These are phyloP conservation scores for Starmerella scarabaei DNA, from an alignment of 805 yeast species.

Conservation along the genomic window DNA sequence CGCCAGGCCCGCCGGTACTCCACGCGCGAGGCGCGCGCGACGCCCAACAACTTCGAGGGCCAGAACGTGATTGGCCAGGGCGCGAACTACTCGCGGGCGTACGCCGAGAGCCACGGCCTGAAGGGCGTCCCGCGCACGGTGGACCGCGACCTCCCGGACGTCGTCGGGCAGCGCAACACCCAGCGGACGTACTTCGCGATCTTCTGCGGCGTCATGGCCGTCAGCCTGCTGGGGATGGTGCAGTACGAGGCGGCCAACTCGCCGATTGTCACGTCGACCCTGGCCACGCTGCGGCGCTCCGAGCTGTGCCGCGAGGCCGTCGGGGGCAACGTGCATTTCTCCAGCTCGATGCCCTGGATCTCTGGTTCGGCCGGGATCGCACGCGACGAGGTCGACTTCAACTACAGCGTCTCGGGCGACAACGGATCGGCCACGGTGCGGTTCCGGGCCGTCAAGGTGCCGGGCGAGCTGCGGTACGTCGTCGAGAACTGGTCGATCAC, in stretches of 20 bases:
- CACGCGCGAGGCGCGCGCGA: too few relatives aligned
- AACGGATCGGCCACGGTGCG: slow-evolving; percentile 39
- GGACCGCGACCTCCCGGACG: slow-evolving; percentile 62
- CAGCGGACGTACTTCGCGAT: slow-evolving; percentile 42
- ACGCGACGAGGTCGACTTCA: slow-evolving; percentile 63
- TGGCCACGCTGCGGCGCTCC: slow-evolving; percentile 74
- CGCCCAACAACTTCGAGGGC: too few relatives aligned
- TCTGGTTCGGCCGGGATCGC: slow-evolving; percentile 74
- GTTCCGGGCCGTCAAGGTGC: slow-evolving; percentile 59
- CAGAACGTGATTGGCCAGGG: too few relatives aligned
- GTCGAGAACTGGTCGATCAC: slow-evolving; percentile 53
- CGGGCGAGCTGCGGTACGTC: slow-evolving; percentile 42
- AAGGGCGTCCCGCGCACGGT: slow-evolving; percentile 32
- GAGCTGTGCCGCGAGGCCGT: slow-evolving; percentile 44
- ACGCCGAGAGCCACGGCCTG: too few relatives aligned
- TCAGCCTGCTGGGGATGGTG: slow-evolving; percentile 53
- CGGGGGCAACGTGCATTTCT: slow-evolving; percentile 66
- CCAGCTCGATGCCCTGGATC: slow-evolving; percentile 77
- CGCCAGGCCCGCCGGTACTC: not conserved
- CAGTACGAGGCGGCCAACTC: slow-evolving; percentile 88
- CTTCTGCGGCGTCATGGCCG: slow-evolving; percentile 43
- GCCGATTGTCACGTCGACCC: slow-evolving; percentile 74
- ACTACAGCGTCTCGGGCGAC: slow-evolving; percentile 58
- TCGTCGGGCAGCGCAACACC: slow-evolving; percentile 34
- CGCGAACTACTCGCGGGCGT: too few relatives aligned